Conservation (phyloP, 306 rosid genomes). For the Lathyrus oleraceus region DNA sequence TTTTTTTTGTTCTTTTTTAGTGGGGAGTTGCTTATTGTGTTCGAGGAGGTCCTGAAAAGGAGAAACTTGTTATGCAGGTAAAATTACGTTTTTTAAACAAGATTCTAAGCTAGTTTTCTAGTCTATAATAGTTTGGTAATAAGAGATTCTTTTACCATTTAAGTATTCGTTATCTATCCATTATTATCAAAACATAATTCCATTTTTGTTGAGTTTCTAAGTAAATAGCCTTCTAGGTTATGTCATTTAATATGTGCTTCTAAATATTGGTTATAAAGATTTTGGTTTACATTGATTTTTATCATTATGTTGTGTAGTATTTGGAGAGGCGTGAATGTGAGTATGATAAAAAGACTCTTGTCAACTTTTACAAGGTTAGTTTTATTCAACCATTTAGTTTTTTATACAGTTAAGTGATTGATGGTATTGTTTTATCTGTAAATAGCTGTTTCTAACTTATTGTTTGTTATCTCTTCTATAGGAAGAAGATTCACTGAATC, state of each 20-base stretch:
- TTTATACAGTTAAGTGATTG: background rate
- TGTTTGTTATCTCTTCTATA: constrained; percentile 29
- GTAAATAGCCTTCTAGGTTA: background rate
- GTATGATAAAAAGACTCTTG: constrained; percentile 56
- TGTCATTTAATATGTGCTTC: background rate
- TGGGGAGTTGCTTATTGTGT: constrained; percentile 94
- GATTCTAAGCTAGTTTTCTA: background rate
- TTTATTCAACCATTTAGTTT: background rate
- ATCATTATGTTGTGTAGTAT: constrained; percentile 53
- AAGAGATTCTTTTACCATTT: background rate
- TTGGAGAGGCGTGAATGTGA: constrained; percentile 88
- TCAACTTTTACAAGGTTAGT: constrained; percentile 65
- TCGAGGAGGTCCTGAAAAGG: constrained; percentile 79
- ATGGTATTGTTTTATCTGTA: background rate
- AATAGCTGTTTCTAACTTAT: background rate
- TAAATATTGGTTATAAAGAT: background rate
- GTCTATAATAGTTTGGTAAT: too few species aligned
- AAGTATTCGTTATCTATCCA: background rate
- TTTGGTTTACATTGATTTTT: background rate
- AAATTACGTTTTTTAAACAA: background rate
- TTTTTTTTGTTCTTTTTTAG: constrained; percentile 44
- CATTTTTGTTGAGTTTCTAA: background rate
- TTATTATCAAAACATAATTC: background rate
- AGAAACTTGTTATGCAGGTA: constrained; percentile 86
- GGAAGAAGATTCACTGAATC: constrained; percentile 62